Evolutionary conservation across 495 filamentous ascomycete genomes (phyloP), one percentile per base, ranked within the genome.

Genomic region (Tuber borchii): DNA sequence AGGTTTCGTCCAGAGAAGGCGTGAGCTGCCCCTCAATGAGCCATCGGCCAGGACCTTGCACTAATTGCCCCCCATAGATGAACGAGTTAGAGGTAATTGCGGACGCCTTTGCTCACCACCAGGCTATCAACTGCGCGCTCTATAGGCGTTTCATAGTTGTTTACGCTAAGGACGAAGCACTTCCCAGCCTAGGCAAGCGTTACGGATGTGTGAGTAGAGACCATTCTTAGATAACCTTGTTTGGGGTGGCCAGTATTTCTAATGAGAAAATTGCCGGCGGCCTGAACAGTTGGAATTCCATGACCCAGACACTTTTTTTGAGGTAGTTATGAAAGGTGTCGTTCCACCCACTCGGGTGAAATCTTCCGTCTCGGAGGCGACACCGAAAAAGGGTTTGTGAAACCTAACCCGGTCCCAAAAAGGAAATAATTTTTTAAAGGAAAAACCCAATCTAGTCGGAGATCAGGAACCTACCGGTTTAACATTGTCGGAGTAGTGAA

Each of bases 301-400:
- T 75, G 65, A 75, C 65, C 75, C 85, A 71, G 74, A 83, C 74
- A 42, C 85, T 81, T 37, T 83, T 77, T 69, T 82, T 84, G 74
- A 87, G 81, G 83, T 90, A 90, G 80, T 91, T 88, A 82, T 87
- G 85, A 78, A 90, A 90, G 75, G 82, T 88, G 20, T 83, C 82
- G 3, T 34, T 12, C 56, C 56, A 34, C 56, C 56, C 26, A 2
- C 56, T 0, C 34, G 56, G 14, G 69, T 83, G 72, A 73, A 83
- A 71, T 20, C 80, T 46, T 70, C 83, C 42, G 26, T 69, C 75
- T 74, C 69, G 56, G 51, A 74, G 74, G 48, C 71, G 72, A 56
- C 34, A 31, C 17, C 26, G 17, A 65, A 31, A 31, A 31, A 34
- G 26, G 26, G 3, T 34, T 31, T 34, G 16, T 34, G 14, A 34